Conservation (phyloP, 1,284 basidiomycete species). For the Cutaneotrichosporon spelunceum region DNA sequence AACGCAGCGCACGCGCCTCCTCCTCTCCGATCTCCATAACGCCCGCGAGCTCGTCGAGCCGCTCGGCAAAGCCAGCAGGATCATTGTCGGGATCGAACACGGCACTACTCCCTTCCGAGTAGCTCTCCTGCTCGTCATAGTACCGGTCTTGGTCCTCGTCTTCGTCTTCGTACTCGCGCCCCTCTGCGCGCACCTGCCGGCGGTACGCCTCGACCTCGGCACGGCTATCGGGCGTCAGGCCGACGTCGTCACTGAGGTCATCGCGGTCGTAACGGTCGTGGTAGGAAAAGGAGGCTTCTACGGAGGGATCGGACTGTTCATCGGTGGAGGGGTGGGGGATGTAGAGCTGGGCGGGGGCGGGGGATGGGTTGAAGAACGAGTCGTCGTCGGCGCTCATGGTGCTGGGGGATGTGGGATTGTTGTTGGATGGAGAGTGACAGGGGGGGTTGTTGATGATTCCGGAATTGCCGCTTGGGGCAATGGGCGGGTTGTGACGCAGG, state of each 20-base stretch:
- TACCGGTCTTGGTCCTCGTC: not conserved
- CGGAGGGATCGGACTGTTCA: not conserved
- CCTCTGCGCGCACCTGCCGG: not conserved
- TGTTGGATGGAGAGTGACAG: too few relatives aligned
- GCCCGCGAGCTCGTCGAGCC: conserved; percentile 46
- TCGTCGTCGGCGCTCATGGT: conserved; percentile 21
- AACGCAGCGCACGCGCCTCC: conserved; percentile 38
- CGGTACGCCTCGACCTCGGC: conserved; percentile 3
- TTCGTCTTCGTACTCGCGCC: conserved; percentile 6
- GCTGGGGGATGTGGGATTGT: not conserved
- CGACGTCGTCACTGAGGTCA: not conserved
- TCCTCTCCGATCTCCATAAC: conserved; percentile 40
- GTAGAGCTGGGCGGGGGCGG: not conserved
- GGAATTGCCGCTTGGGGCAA: too few relatives aligned
- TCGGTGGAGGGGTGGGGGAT: not conserved
- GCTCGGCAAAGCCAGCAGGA: conserved; percentile 38
- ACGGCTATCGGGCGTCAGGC: not conserved
- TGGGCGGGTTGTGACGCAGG: too few relatives aligned
- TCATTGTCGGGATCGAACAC: conserved; percentile 40
- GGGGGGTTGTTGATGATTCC: not conserved
- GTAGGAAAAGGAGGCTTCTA: conserved; percentile 6
- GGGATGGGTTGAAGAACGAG: conserved; percentile 19
- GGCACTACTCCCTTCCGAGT: conserved; percentile 22
- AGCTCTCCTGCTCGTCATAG: conserved; percentile 18
- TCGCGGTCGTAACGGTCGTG: not conserved